Percentiles rank a stretch among this genome's conserved stretches.
phyloP scores from a whole-genome alignment of 768 basidiomycete species.

The Lentinula lateritia region DNA sequence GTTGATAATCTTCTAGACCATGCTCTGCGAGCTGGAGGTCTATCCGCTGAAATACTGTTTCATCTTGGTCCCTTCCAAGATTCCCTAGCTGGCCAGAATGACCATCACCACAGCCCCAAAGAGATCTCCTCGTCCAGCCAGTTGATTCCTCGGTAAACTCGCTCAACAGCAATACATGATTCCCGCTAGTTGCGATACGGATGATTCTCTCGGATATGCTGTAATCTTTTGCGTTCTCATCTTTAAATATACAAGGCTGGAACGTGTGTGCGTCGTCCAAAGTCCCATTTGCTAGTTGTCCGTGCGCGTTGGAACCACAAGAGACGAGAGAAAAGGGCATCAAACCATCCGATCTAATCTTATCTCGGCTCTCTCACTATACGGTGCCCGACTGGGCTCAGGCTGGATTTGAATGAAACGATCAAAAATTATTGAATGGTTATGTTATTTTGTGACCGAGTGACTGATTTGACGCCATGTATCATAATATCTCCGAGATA shows the following conservation, averaged over 20 bases:
- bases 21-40: constrained; percentile 29
- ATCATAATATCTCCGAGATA: no score
- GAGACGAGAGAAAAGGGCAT: constrained; percentile 23
- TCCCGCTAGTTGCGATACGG: constrained; percentile 65
- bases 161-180: constrained; percentile 70
- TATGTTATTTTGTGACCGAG: no score
- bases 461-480: no score
- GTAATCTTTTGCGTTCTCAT: neutral
- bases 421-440: no score
- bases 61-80: constrained; percentile 9
- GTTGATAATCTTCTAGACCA: constrained; percentile 35
- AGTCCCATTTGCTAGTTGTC: constrained; percentile 42
- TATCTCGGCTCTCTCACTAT: neutral
- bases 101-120: constrained; percentile 79
- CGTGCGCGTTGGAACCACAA: constrained; percentile 47
- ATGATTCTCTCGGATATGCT: constrained; percentile 22
- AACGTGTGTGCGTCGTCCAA: constrained; percentile 44
- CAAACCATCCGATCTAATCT: neutral
- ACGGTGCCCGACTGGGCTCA: no score
- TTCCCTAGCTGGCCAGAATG: constrained; percentile 67
- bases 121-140: constrained; percentile 21
- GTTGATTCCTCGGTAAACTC: constrained; percentile 17
- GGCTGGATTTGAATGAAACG: no score
- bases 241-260: constrained; percentile 30
- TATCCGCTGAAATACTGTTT: constrained; percentile 42